phyloP scores from a whole-genome alignment of 2,329 filamentous ascomycete species.

The Coniochaeta ligniaria region DNA sequence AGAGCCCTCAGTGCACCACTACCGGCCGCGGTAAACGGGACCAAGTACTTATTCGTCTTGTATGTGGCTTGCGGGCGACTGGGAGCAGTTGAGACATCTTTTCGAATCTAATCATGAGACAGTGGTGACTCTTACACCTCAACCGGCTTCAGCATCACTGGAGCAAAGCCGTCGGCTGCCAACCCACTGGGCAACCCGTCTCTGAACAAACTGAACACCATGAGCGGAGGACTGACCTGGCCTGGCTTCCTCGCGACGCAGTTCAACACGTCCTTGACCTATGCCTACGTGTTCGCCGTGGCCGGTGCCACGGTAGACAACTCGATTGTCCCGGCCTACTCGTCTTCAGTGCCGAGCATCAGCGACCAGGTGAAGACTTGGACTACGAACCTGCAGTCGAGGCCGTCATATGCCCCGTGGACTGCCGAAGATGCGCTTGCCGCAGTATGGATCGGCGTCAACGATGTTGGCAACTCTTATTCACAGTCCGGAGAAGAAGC shows the following conservation, averaged over 20 bases:
- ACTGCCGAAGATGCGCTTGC: conserved; percentile 5
- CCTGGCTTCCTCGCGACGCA: conserved; percentile 28
- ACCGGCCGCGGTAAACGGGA: background rate
- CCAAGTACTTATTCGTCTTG: background rate
- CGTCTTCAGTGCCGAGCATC: conserved; percentile 4
- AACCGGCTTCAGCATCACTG: conserved; percentile 40
- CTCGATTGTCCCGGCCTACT: conserved; percentile 24
- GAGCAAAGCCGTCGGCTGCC: conserved; percentile 34
- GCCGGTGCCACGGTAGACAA: conserved; percentile 36
- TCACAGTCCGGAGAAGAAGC: background rate
- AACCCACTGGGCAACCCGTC: conserved; percentile 50
- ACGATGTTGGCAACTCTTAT: conserved; percentile 6
- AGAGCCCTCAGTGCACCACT: background rate
- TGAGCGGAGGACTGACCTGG: conserved; percentile 31
- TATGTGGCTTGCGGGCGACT: background rate
- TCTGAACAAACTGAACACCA: conserved; percentile 29
- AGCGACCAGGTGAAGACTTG: conserved; percentile 7
- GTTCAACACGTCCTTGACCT: conserved; percentile 26
- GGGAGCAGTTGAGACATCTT: background rate
- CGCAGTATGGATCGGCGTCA: conserved; percentile 7
- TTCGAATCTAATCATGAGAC: background rate
- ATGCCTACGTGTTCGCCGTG: conserved; percentile 34
- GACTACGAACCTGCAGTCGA: background rate
- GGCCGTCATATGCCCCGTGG: conserved; percentile 7
- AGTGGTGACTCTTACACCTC: conserved; percentile 47